Evolutionary conservation across 257 asterid genomes (phyloP).

Genomic region (Lycium ferocissimum): DNA sequence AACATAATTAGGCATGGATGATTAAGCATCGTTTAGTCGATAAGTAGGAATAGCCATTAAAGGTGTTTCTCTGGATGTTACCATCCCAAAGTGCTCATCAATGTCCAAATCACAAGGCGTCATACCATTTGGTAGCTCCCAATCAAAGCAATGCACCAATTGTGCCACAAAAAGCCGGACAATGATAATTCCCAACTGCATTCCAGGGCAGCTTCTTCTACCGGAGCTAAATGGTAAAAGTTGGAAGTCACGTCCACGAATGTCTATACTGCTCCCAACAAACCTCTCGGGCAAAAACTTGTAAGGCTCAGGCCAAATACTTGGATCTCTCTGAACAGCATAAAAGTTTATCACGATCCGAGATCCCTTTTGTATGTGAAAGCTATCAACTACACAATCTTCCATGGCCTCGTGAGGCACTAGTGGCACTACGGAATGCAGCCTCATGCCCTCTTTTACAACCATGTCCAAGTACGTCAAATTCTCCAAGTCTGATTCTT

Average conservation of each 20-base stretch:
- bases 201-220: not conserved
- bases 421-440: not conserved
- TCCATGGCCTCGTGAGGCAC: not conserved
- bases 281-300: not conserved
- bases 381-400: not conserved
- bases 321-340: constrained; percentile 7
- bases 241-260: not conserved
- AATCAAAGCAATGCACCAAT: constrained; percentile 21
- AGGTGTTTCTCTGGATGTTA: not conserved
- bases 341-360: not conserved
- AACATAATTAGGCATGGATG: no score
- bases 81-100: not conserved
- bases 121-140: not conserved
- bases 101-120: not conserved
- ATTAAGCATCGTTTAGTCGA: not conserved
- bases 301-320: not conserved
- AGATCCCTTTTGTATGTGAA: not conserved
- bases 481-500: not conserved
- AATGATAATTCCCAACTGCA: not conserved
- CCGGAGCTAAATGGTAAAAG: constrained; percentile 12
- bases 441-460: not conserved
- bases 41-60: not conserved
- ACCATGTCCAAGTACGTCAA: not conserved
- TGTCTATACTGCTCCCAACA: not conserved
- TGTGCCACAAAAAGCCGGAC: not conserved